Conservation (phyloP, 2,329 filamentous ascomycete genomes). For the Huntiella moniliformis region DNA sequence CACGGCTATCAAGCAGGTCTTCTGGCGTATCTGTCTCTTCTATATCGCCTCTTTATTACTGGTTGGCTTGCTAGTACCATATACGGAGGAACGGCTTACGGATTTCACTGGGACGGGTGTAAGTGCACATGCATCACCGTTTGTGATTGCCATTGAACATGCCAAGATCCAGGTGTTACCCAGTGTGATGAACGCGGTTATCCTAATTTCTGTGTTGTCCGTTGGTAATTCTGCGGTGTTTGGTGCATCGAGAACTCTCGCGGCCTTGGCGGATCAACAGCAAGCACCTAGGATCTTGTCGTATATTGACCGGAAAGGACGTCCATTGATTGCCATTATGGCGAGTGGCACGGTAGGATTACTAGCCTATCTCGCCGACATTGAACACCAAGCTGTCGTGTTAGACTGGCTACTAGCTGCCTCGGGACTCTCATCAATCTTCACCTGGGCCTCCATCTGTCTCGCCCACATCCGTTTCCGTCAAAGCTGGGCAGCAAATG, state of each 20-base stretch:
- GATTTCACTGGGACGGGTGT: constrained; percentile 25
- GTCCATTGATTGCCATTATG: constrained; percentile 55
- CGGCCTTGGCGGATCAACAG: constrained; percentile 71
- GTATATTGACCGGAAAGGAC: constrained; percentile 68
- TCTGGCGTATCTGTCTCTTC: constrained; percentile 84
- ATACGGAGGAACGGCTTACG: constrained; percentile 27
- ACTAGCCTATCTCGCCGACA: constrained; percentile 53
- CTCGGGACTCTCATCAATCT: constrained; percentile 50
- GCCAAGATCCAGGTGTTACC: constrained; percentile 67
- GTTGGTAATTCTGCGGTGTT: constrained; percentile 88
- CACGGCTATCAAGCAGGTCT: constrained; percentile 79
- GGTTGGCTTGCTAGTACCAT: constrained; percentile 67
- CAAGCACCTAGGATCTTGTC: constrained; percentile 61
- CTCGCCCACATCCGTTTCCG: constrained; percentile 88
- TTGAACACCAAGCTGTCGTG: constrained; percentile 36
- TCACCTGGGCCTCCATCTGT: constrained; percentile 73
- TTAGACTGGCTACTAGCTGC: constrained; percentile 64
- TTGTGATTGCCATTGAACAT: constrained; percentile 79
- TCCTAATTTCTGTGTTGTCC: constrained; percentile 74
- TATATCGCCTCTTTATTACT: constrained; percentile 69
- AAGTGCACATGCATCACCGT: constrained; percentile 64
- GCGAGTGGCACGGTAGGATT: constrained; percentile 51
- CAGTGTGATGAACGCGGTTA: constrained; percentile 87
- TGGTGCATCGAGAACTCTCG: constrained; percentile 74
- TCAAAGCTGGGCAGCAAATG: constrained; percentile 50